Conservation (phyloP, 441 rosid species). For the Syzygium syzygioides region DNA sequence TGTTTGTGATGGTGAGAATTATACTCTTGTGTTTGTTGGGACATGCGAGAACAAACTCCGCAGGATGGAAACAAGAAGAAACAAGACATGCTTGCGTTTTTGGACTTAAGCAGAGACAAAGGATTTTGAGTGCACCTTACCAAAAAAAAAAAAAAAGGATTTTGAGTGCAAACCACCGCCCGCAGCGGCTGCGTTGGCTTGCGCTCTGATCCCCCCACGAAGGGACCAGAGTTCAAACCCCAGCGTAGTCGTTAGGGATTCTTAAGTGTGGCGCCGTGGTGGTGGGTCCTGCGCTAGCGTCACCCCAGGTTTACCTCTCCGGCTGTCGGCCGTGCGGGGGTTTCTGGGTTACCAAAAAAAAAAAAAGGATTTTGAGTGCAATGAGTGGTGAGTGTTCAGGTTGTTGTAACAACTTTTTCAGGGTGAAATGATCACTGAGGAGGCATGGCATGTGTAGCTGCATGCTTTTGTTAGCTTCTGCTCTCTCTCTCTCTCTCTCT, state of each 20-base stretch:
- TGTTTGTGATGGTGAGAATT: neutral
- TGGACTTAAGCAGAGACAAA: neutral
- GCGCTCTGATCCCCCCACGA: no score
- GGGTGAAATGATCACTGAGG: conserved; percentile 1
- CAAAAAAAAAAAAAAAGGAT: no score
- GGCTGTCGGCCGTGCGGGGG: no score
- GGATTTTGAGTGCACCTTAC: neutral
- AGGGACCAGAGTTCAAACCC: no score
- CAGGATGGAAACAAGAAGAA: neutral
- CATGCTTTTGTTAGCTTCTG: neutral
- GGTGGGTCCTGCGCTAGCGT: no score
- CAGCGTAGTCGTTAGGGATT: no score
- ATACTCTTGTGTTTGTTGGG: neutral
- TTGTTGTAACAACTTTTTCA: neutral
- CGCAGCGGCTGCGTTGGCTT: no score
- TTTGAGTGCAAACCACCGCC: no score
- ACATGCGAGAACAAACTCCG: neutral
- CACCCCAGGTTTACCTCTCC: no score
- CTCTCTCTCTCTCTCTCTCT: neutral
- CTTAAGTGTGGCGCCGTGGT: no score
- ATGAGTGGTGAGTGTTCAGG: neutral
- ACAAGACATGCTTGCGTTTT: neutral
- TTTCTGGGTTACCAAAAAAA: no score
- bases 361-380: neutral
- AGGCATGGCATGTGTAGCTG: neutral